A percentile compares a stretch with the other conserved stretches of the same genome.
Evolutionary conservation across 2,329 filamentous ascomycete genomes (phyloP).

Genomic region (Xylaria arbuscula): DNA sequence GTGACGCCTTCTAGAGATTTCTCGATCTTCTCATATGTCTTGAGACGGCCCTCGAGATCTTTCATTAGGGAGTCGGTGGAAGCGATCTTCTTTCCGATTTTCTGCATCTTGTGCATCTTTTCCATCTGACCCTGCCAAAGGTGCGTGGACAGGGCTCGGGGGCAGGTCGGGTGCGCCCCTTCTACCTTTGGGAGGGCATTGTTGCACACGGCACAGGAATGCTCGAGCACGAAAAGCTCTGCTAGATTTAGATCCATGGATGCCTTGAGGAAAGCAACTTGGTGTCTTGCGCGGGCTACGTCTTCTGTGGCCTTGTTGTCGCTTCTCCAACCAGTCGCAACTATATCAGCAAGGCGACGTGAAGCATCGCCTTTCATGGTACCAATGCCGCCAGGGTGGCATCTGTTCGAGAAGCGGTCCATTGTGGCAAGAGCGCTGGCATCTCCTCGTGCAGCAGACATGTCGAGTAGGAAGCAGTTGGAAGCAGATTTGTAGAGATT

Average conservation of each 20-base stretch:
- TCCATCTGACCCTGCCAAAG: neutral
- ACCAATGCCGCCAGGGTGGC: neutral
- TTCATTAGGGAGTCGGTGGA: neutral
- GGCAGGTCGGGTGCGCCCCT: neutral
- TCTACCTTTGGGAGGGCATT: neutral
- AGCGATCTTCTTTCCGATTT: neutral
- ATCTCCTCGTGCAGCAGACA: too few species aligned
- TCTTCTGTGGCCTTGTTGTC: neutral
- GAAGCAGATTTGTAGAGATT: neutral
- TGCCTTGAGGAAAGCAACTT: neutral
- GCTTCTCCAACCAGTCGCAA: neutral
- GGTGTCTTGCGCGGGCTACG: neutral
- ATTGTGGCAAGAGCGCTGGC: neutral
- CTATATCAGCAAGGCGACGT: neutral
- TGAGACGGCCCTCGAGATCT: constrained; percentile 2
- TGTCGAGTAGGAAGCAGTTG: neutral
- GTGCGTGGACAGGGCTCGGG: neutral
- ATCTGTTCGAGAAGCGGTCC: neutral
- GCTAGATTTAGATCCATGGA: neutral
- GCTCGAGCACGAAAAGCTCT: neutral
- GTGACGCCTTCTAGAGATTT: neutral
- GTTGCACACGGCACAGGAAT: constrained; percentile 5
- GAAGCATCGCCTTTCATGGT: neutral
- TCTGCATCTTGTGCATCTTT: neutral
- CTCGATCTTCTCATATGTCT: neutral